Evolutionary conservation across 2,329 filamentous ascomycete genomes (phyloP).

Genomic region (Setomelanomma holmii): DNA sequence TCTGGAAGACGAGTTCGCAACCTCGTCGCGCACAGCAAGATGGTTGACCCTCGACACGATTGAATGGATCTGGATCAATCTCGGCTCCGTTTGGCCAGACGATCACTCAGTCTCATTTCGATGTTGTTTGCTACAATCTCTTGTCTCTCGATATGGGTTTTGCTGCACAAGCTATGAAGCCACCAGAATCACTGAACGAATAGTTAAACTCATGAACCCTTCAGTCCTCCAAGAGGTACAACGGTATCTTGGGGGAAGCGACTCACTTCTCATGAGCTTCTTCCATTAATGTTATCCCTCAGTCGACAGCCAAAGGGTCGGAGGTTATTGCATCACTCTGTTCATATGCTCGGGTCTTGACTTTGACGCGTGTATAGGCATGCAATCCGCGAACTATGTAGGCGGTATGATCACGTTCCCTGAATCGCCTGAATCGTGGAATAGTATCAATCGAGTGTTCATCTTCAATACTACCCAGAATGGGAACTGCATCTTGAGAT

Average conservation of each 20-base stretch:
- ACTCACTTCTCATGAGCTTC: too few relatives aligned
- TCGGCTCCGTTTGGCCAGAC: not conserved
- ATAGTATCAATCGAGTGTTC: not conserved
- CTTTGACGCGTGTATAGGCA: constrained; percentile 2
- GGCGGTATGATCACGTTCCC: too few relatives aligned
- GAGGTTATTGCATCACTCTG: not conserved
- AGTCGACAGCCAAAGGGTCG: not conserved
- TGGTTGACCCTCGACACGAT: not conserved
- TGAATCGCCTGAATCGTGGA: too few relatives aligned
- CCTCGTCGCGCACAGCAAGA: too few relatives aligned
- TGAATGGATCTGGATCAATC: constrained; percentile 1
- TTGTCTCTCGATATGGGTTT: too few relatives aligned
- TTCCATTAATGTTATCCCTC: not conserved
- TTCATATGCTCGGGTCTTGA: constrained; percentile 1
- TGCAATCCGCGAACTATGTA: not conserved
- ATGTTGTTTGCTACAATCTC: too few relatives aligned
- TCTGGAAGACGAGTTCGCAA: not conserved
- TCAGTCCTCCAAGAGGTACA: too few relatives aligned
- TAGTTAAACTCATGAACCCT: too few relatives aligned
- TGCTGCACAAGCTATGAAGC: too few relatives aligned
- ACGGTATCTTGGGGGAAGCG: too few relatives aligned
- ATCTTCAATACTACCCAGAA: not conserved
- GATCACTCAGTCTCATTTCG: too few relatives aligned
- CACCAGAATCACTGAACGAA: too few relatives aligned
- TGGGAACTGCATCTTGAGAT: constrained; percentile 5